Conservation (phyloP, 176 grass and related monocot genomes). For the Oryza nivara region DNA sequence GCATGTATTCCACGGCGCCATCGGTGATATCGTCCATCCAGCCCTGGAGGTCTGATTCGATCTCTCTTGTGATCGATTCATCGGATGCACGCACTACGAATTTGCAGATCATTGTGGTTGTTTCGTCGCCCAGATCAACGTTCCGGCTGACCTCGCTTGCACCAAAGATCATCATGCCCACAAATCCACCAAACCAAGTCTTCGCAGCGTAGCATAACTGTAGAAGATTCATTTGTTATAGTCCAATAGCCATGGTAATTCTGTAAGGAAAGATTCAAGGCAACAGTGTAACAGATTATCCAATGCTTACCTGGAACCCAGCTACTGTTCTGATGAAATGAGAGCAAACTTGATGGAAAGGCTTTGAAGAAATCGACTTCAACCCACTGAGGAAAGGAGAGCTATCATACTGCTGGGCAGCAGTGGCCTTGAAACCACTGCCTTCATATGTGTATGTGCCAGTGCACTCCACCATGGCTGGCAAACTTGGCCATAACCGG, state of each 20-base stretch:
- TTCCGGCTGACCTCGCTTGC: slow-evolving; percentile 96
- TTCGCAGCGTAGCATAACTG: slow-evolving; percentile 92
- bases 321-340: slow-evolving; percentile 96
- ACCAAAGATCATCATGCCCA: slow-evolving; percentile 99
- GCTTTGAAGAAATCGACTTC: slow-evolving; percentile 79
- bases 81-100: slow-evolving; percentile 89
- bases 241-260: background rate
- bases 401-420: slow-evolving; percentile 93
- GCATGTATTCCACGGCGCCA: slow-evolving; percentile 81
- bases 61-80: slow-evolving; percentile 86
- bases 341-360: slow-evolving; percentile 97
- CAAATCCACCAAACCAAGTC: slow-evolving; percentile 98
- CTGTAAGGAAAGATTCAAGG: slow-evolving; percentile 9
- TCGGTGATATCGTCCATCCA: slow-evolving; percentile 96
- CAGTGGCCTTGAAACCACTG: slow-evolving; percentile 98
- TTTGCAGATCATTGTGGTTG: slow-evolving; percentile 98
- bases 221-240: slow-evolving; percentile 15
- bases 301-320: slow-evolving; percentile 88
- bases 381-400: slow-evolving; percentile 92
- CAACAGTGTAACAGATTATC: background rate
- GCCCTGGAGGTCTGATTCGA: slow-evolving; percentile 85
- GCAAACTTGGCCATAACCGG: slow-evolving; percentile 91
- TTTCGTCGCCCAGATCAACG: slow-evolving; percentile 92
- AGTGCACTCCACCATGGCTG: slow-evolving; percentile 89
- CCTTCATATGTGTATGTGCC: slow-evolving; percentile 95